phyloP scores from a whole-genome alignment of 176 grass and related monocot species.

The Hordeum marinum region DNA sequence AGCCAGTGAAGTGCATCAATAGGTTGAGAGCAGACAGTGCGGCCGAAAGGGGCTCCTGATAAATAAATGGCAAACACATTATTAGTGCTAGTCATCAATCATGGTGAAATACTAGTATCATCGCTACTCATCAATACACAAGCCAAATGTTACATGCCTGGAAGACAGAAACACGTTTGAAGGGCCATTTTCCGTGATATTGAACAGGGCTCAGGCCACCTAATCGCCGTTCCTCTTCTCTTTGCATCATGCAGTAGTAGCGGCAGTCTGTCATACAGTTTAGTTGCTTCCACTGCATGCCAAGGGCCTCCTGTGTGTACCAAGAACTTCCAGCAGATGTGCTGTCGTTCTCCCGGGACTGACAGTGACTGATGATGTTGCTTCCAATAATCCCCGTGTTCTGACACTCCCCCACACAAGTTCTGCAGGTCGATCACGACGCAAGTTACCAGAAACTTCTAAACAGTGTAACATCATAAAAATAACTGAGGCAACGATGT shows the following conservation, averaged over 20 bases:
- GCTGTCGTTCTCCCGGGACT: slow-evolving; percentile 32
- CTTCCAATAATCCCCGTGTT: slow-evolving; percentile 42
- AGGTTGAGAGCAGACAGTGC: slow-evolving; percentile 68
- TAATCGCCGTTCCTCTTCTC: slow-evolving; percentile 61
- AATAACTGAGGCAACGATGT: too few species aligned
- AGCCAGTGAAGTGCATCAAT: slow-evolving; percentile 68
- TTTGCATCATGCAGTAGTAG: slow-evolving; percentile 86
- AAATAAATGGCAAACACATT: background rate
- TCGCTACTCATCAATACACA: background rate
- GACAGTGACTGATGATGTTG: slow-evolving; percentile 42
- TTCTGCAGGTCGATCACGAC: slow-evolving; percentile 38
- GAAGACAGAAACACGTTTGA: slow-evolving; percentile 62
- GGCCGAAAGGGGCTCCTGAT: slow-evolving; percentile 77
- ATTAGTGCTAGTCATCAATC: background rate
- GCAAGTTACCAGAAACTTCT: slow-evolving; percentile 6
- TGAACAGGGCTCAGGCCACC: slow-evolving; percentile 65
- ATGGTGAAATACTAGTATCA: background rate
- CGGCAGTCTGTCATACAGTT: slow-evolving; percentile 71
- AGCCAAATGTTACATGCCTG: slow-evolving; percentile 45
- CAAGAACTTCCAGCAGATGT: slow-evolving; percentile 43
- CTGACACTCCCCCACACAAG: slow-evolving; percentile 67
- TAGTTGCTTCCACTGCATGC: slow-evolving; percentile 71
- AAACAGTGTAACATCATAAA: background rate
- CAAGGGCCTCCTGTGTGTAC: slow-evolving; percentile 58
- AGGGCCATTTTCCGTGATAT: slow-evolving; percentile 96